Percentiles rank a stretch among this genome's conserved stretches.
These are phyloP conservation scores for Colletotrichum sp. DNA, from an alignment of 2,329 filamentous ascomycete genomes.

Conservation along the genomic window DNA sequence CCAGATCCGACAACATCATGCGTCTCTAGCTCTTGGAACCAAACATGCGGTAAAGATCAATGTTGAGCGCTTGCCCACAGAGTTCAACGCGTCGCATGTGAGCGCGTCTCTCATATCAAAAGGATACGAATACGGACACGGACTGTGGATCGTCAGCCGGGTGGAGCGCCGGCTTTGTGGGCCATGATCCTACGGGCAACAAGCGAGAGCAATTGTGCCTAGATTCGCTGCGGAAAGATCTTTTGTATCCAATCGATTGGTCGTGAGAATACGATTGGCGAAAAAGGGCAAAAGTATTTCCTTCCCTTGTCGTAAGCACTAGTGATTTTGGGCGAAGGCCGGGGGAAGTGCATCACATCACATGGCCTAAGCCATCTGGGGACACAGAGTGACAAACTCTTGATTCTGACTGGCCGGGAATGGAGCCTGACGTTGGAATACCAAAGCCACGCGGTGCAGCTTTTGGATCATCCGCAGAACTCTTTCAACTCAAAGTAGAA, in stretches of 20 bases:
- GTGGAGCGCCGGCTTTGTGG: background rate
- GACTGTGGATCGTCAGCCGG: background rate
- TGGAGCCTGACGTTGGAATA: background rate
- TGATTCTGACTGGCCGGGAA: background rate
- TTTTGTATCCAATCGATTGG: background rate
- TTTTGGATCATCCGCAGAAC: background rate
- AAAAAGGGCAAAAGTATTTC: background rate
- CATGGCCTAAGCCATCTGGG: background rate
- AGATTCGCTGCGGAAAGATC: background rate
- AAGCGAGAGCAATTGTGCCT: rapidly evolving
- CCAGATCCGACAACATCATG: background rate
- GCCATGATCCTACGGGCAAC: background rate
- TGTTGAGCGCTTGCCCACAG: background rate
- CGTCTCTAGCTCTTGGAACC: background rate
- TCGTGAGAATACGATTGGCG: background rate
- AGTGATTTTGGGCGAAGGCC: background rate
- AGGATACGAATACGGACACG: background rate
- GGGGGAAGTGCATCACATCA: background rate
- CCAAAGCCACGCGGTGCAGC: background rate
- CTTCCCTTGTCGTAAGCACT: background rate
- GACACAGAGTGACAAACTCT: background rate
- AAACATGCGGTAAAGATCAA: background rate
- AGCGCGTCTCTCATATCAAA: background rate
- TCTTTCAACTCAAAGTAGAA: background rate
- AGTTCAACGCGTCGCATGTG: background rate